phyloP scores from a whole-genome alignment of 768 basidiomycete genomes.

The Aureoboletus auriporus region DNA sequence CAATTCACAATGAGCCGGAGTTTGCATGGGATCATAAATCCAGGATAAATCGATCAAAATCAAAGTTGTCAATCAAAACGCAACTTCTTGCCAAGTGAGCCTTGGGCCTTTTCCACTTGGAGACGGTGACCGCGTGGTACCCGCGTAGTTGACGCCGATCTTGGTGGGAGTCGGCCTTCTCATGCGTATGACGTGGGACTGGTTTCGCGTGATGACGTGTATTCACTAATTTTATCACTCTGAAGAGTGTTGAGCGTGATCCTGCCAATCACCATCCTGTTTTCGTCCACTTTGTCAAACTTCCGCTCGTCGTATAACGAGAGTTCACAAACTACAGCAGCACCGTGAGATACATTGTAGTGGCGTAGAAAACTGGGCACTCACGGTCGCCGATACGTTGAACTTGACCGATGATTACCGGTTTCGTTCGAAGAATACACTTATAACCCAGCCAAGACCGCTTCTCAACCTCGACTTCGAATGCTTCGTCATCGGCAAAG shows the following conservation, averaged over 20 bases:
- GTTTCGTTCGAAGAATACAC: conserved; percentile 24
- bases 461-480: conserved; percentile 20
- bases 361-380: neutral
- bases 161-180: neutral
- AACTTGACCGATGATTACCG: conserved; percentile 18
- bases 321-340: conserved; percentile 19
- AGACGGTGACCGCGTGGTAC: neutral
- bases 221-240: neutral
- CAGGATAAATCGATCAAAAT: no score
- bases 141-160: neutral
- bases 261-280: conserved; percentile 17
- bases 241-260: conserved; percentile 17
- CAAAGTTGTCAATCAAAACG: no score
- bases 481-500: conserved; percentile 12
- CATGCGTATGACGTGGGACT: neutral
- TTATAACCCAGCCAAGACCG: conserved; percentile 18
- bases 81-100: no score
- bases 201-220: neutral
- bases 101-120: no score
- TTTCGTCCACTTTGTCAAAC: conserved; percentile 10
- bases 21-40: no score
- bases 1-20: no score
- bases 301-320: conserved; percentile 14
- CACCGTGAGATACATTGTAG: neutral
- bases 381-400: conserved; percentile 16